Percentiles rank a stretch among this genome's conserved stretches.
Evolutionary conservation across 2,329 filamentous ascomycete genomes (phyloP).

Genomic region (Teratosphaeria destructans): DNA sequence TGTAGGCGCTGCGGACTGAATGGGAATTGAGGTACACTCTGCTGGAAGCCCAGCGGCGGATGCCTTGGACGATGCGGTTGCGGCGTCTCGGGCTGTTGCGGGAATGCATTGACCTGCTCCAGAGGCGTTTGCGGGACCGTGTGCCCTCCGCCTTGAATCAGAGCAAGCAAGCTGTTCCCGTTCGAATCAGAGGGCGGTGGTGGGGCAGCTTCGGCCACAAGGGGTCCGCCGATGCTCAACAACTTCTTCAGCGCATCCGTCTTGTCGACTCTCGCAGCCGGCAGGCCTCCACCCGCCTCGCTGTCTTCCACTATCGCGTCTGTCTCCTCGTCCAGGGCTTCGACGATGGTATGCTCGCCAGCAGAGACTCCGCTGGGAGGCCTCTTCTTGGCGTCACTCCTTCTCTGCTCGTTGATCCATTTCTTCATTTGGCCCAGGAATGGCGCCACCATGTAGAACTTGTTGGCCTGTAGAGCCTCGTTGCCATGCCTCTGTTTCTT

Average conservation of each 20-base stretch:
- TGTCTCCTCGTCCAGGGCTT: slow-evolving; percentile 5
- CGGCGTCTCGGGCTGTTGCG: slow-evolving; percentile 44
- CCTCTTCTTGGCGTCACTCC: slow-evolving; percentile 4
- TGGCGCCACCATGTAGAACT: slow-evolving; percentile 96
- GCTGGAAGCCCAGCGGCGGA: slow-evolving; percentile 38
- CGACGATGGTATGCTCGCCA: background rate
- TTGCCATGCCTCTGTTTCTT: slow-evolving; percentile 58
- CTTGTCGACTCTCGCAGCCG: slow-evolving; percentile 6
- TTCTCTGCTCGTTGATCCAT: slow-evolving; percentile 18
- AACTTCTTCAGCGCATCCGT: slow-evolving; percentile 41
- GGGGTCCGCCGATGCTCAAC: slow-evolving; percentile 30
- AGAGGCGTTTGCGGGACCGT: slow-evolving; percentile 32
- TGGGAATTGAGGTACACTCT: slow-evolving; percentile 40
- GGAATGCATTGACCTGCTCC: slow-evolving; percentile 43
- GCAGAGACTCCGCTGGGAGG: background rate
- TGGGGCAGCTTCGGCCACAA: slow-evolving; percentile 15
- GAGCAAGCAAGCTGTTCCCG: slow-evolving; percentile 43
- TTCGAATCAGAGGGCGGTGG: slow-evolving; percentile 28
- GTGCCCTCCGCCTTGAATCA: slow-evolving; percentile 38
- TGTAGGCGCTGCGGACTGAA: slow-evolving; percentile 30
- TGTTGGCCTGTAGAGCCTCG: slow-evolving; percentile 54
- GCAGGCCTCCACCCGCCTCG: slow-evolving; percentile 4
- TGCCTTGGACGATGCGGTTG: slow-evolving; percentile 38
- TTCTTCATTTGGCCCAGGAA: slow-evolving; percentile 42
- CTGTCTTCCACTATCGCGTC: slow-evolving; percentile 8